Evolutionary conservation across 176 grass and related monocot species (phyloP), one percentile per base, ranked within the genome.

Genomic region (Juncus effusus): DNA sequence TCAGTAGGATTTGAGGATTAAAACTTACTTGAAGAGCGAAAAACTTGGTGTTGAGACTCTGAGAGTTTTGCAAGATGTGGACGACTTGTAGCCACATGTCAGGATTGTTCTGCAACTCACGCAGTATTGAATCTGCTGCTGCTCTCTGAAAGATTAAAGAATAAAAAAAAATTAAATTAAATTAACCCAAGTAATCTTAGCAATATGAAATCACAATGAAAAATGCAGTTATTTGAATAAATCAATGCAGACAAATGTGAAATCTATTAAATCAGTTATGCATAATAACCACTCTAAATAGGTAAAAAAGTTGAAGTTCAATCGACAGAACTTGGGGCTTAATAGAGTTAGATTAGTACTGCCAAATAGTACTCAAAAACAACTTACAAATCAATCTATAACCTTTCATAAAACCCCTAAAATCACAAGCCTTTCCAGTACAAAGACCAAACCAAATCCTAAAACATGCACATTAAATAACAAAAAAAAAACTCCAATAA

Each of bases 71-170:
- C 57, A 99, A 73, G 78, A 99, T 90, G 78, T 99, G 89, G 19
- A 99, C 95, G 4, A 99, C 95, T 78, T 99, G 95, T 36, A 99
- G 72, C 95, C 95, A 99, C 64, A 83, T 94, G 55, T 99, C 95
- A 1, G 86, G 89, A 60, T 94, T 99, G 57, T 99, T 99, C 61
- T 99, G 95, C 39, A 99, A 77, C 16, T 99, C 95, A 11, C 95
- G 83, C 19, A 99, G 42, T 64, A 99, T 94, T 73, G 80, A 88
- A 75, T 99, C 95, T 10, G 95, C 95, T 12, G 95, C 86, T n/a
- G 74, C 80, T 82, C 95, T 84, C 95, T 99, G 95, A 42, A 69
- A 79, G 7, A 16, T 35, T 59, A 71, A n/a, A 53, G 55, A 6
- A 42, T 47, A 10, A 70, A 70, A 7, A 70, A 56, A 71, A 57